These are phyloP conservation scores for Dipteronia sinensis DNA, from an alignment of 345 rosid genomes.

Conservation along the genomic window DNA sequence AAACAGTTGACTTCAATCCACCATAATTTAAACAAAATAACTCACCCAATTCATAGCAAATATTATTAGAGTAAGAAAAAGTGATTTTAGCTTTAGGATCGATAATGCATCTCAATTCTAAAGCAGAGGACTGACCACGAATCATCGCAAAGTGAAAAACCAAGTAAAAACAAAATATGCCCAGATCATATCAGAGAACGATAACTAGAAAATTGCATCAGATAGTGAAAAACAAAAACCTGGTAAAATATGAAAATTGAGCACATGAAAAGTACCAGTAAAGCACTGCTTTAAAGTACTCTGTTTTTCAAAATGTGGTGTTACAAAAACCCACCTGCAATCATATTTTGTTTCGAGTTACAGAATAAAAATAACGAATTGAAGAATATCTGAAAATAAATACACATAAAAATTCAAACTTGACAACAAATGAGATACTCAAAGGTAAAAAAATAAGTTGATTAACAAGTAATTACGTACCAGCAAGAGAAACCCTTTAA, in stretches of 20 bases:
- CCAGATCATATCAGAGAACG: conserved; percentile 8
- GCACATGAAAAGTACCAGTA: conserved; percentile 6
- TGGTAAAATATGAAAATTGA: too few species aligned
- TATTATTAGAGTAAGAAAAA: background rate
- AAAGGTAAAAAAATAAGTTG: too few species aligned
- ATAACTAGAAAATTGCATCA: background rate
- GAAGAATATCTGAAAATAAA: background rate
- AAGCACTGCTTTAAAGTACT: background rate
- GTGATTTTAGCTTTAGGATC: background rate
- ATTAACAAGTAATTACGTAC: background rate
- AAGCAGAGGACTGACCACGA: background rate
- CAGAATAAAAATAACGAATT: background rate
- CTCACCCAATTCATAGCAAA: conserved; percentile 5
- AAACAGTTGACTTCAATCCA: background rate
- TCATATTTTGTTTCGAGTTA: background rate
- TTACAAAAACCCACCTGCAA: conserved; percentile 1
- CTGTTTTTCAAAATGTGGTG: conserved; percentile 10
- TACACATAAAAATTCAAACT: background rate
- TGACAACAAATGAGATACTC: background rate
- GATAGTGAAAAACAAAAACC: background rate
- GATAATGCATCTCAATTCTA: background rate
- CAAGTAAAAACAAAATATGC: conserved; percentile 1
- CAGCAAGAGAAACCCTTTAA: background rate
- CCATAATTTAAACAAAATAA: background rate
- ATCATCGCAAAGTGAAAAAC: conserved; percentile 6